Base-by-base conservation (phyloP, 2,329 filamentous ascomycete species). In the Calonectria montana region DNA sequence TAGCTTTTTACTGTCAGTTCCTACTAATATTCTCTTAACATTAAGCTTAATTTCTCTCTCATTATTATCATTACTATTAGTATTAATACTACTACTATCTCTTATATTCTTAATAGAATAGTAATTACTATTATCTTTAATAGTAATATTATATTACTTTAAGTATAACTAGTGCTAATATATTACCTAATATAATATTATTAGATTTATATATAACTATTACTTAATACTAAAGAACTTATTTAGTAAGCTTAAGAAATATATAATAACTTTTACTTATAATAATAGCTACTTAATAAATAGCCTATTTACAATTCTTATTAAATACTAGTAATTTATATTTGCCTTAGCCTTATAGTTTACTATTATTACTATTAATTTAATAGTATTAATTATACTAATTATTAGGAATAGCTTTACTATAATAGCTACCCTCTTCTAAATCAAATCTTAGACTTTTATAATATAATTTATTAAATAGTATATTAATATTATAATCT, bases 171-270 rank as follows among this genome's bases (percentile, higher is more conserved):
- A 70, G 6, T 53, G 27, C 35, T 43, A 35, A 23, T 61, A 47
- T 39, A 70, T 65, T 39, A 3, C 27, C 25, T 43, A 70, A 23
- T 70, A 70, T 50, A 50, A 29, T 43, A 23, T 43, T 43, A 43
- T 61, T 35, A 70, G 61, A 61, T 70, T 70, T 35, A 70, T 41
- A 62, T 50, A 70, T 35, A 53, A 48, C 39, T 45, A 70, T 16
- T 65, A 13, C 41, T 31, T 62, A 13, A 25, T 62, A 53, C 67
- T 70, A 16, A 29, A 64, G 31, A 39, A 69, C 47, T 64, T 29
- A 25, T 7, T 69, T 8, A 18, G 45, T n/a, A 64, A 64, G 35
- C 57, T 18, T 8, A 69, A n/a, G 23, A 69, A 45, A 35, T 64
- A 27, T n/a, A 37, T 27, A 69, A 64, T 37, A 8, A 69, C 57